phyloP scores from a whole-genome alignment of 2,329 filamentous ascomycete genomes.

The Colletotrichum theobromicola region DNA sequence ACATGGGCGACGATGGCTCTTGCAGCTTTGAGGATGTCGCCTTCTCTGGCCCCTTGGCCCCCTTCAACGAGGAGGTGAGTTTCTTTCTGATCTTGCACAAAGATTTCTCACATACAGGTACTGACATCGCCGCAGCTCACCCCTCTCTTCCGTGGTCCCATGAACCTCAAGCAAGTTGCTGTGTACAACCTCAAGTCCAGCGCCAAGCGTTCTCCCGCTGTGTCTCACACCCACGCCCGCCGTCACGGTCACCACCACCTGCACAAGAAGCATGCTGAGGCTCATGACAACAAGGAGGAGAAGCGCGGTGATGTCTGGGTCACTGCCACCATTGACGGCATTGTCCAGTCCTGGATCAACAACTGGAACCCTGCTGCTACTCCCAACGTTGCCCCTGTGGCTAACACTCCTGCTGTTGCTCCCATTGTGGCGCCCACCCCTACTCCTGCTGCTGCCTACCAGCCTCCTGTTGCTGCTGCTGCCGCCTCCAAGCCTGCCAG shows the following conservation, averaged over 20 bases:
- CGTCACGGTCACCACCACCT: slow-evolving; percentile 53
- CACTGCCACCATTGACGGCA: slow-evolving; percentile 62
- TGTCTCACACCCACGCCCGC: slow-evolving; percentile 33
- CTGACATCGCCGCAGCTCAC: slow-evolving; percentile 59
- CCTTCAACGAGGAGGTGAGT: slow-evolving; percentile 74
- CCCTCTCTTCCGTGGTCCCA: slow-evolving; percentile 74
- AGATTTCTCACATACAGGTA: slow-evolving; percentile 6
- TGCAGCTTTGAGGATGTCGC: slow-evolving; percentile 58
- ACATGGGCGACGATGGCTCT: slow-evolving; percentile 59
- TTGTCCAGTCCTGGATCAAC: slow-evolving; percentile 64
- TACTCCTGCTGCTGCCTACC: slow-evolving; percentile 11
- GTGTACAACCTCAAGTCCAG: slow-evolving; percentile 63
- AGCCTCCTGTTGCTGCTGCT: slow-evolving; percentile 10
- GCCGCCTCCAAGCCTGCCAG: slow-evolving; percentile 10
- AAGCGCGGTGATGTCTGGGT: slow-evolving; percentile 56
- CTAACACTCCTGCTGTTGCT: slow-evolving; percentile 21
- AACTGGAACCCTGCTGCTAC: slow-evolving; percentile 48
- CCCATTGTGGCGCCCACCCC: slow-evolving; percentile 5
- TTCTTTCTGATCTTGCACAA: background rate
- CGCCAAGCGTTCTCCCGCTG: slow-evolving; percentile 30
- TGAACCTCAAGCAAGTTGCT: slow-evolving; percentile 70
- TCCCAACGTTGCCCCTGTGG: background rate
- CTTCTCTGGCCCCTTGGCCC: slow-evolving; percentile 68
- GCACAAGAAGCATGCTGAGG: slow-evolving; percentile 47
- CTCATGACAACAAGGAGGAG: slow-evolving; percentile 37